Evolutionary conservation across 768 basidiomycete genomes (phyloP), one percentile per base, ranked within the genome.

Genomic region (Xerocomellus intermedius): DNA sequence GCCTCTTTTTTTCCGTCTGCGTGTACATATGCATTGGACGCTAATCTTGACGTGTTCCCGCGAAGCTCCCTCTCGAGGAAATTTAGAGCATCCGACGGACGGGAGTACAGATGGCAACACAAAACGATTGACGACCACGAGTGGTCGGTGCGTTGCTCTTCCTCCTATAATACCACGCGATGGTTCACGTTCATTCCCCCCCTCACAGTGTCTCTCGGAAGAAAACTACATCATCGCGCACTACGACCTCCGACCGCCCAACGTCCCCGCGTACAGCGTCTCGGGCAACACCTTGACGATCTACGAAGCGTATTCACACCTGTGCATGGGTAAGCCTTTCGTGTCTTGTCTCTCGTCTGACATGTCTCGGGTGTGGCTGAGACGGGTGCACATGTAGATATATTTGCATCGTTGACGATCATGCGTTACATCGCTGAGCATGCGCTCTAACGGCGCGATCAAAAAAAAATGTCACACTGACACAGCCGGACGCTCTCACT

Each of bases 71-170:
- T 88, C 57, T 81, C 81, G 42, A 72, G 88, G 42, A 88, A 86
- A 68, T 91, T 90, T 59, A 73, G 69, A 44, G 87, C 79, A 16
- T 83, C 83, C 38, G 86, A 89, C 65, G 86, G 86, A 33, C 76
- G 76, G 26, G 87, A 89, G 63, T 89, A 89, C 60, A 77, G 77
- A 66, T 91, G 88, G 88, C 78, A 79, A 28, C 74, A 82, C 69
- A 77, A 77, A 30, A 74, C 73, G 38, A 68, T 78, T 30, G 74
- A 76, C 8, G 83, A 79, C 17, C 86, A 88, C 55, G 86, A 89
- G 71, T 91, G 88, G 88, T 77, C 87, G 66, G 88, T 90, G 68
- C 66, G 88, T 79, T 21, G n/a, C 42, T 26, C 48, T 14, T 54
- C 14, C 50, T 22, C 55, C 37, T 33, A 6, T 39, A 7, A 19